A percentile compares a stretch with the other conserved stretches of the same genome.
Conservation (phyloP, 129 eudicot genomes). For the Logfia minima region DNA sequence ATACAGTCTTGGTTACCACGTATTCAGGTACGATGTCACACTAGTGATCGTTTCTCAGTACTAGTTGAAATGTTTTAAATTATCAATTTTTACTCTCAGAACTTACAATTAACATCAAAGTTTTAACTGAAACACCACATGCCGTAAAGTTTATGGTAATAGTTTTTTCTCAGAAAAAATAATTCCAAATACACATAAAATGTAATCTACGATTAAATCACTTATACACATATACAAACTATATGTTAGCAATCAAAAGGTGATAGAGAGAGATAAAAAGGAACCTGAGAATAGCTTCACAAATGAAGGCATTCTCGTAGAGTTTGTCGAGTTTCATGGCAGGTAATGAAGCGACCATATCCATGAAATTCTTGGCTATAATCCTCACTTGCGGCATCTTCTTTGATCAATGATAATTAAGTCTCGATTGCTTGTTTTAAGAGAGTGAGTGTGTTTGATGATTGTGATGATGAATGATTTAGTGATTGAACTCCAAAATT, state of each 20-base stretch:
- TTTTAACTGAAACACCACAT: neutral
- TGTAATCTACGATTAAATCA: neutral
- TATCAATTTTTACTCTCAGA: neutral
- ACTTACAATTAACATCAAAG: neutral
- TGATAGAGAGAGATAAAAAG: neutral
- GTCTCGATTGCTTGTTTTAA: neutral
- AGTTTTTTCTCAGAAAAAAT: neutral
- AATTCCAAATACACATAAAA: neutral
- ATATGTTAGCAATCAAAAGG: neutral
- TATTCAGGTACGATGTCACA: neutral
- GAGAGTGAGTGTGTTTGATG: neutral
- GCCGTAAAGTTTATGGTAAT: neutral
- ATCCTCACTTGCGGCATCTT: constrained; percentile 90
- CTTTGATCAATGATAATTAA: neutral
- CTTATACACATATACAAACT: neutral
- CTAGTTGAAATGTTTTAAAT: neutral
- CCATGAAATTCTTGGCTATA: constrained; percentile 90
- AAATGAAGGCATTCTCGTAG: constrained; percentile 76
- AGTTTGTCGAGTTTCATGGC: constrained; percentile 83
- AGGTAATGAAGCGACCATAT: constrained; percentile 97
- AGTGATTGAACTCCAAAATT: neutral
- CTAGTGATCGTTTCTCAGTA: neutral
- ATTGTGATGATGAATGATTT: neutral
- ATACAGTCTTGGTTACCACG: neutral
- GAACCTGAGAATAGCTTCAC: constrained; percentile 95